Base-by-base conservation (phyloP, 106 monocot species). In the Dioscorea alata region DNA sequence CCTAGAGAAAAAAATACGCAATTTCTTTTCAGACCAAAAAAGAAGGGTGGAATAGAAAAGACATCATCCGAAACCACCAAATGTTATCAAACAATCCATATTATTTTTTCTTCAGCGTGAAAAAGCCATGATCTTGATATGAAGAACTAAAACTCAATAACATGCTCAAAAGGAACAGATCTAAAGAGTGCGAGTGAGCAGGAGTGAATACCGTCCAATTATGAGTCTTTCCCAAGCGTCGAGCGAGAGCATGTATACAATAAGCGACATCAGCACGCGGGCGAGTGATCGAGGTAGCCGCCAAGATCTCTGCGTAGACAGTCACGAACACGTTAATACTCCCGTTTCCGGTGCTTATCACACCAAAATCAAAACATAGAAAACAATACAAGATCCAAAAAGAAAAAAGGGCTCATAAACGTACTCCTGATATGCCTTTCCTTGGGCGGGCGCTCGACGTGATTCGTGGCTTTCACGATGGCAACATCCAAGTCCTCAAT, bases 261-360 rank as follows among this genome's bases (percentile, higher is more conserved):
- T 90, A 90, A n/a, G 90, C 90, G 17, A 86, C 83, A 48, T 90
- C 90, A 8, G 83, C 90, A 5, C 86, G 80, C 6, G 90, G 90
- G 31, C 86, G 76, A 14, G 73, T 56, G 20, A 83, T 78, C 18
- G 78, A 80, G 35, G 86, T 86, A 12, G 86, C 86, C 12, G 61
- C 75, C 72, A 86, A 68, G 60, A 90, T 83, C 78, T 78, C 90
- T 90, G 77, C 31, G 58, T 17, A 42, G 42, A 42, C 42, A 42
- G 42, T 5, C 42, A 42, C 42, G 42, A 10, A 42, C 0, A 10
- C 42, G 6, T 42, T 42, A 42, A 5, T 2, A 42, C 10, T 42
- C 42, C 9, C 10, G 42, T 10, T 10, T 42, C 42, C 42, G 42
- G 6, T 42, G 42, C 42, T 42, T 42, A 42, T 6, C 42, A 42